These are phyloP conservation scores for Lactarius indigo DNA, from an alignment of 768 basidiomycete species.

Conservation along the genomic window DNA sequence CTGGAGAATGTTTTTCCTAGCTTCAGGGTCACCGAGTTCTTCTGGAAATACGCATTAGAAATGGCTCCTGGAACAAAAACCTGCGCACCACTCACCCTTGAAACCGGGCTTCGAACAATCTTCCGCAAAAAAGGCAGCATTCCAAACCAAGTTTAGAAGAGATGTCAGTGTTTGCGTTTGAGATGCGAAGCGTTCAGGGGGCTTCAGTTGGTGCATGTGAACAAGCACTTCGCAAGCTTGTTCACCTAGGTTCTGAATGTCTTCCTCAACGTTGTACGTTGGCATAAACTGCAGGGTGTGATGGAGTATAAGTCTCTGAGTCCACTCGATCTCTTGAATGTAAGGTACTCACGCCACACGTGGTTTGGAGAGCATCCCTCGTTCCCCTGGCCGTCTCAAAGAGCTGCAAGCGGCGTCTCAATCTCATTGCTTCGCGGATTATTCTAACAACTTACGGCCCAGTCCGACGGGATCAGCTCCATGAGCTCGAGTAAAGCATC, in stretches of 20 bases:
- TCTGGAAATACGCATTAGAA: background rate
- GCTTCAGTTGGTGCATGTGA: constrained; percentile 3
- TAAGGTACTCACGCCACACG: constrained; percentile 8
- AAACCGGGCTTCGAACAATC: constrained; percentile 10
- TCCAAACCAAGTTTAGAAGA: constrained; percentile 1
- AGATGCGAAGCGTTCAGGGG: background rate
- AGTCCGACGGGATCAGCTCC: background rate
- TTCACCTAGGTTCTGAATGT: constrained; percentile 7
- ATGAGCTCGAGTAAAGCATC: constrained; percentile 8
- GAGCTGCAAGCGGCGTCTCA: background rate
- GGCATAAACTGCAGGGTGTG: background rate
- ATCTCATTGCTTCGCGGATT: background rate
- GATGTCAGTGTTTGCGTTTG: background rate
- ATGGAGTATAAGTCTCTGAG: background rate
- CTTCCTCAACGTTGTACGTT: constrained; percentile 4
- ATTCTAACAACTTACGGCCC: background rate
- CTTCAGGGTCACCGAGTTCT: background rate
- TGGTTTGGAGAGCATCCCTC: background rate
- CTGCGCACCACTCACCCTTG: background rate
- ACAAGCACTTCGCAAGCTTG: constrained; percentile 1
- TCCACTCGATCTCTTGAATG: background rate
- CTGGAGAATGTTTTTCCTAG: background rate
- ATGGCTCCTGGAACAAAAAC: background rate
- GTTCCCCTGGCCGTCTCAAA: background rate
- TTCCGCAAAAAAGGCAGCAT: constrained; percentile 18